phyloP scores from a whole-genome alignment of 1,284 basidiomycete genomes.

The Prillingera fragicola region DNA sequence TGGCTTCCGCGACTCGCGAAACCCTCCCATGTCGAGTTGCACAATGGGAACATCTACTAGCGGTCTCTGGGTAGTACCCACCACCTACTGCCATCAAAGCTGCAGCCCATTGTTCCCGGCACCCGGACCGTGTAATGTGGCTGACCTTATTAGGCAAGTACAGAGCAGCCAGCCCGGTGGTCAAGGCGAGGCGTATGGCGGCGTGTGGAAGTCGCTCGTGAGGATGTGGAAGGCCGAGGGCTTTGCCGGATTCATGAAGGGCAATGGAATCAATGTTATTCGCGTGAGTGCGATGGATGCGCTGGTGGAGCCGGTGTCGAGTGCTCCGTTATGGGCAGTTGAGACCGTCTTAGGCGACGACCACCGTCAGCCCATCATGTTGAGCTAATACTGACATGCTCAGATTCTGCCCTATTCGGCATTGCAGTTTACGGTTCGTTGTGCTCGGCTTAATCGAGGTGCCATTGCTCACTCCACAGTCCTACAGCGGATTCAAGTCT shows the following conservation, averaged over 20 bases:
- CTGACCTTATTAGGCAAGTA: conserved; percentile 77
- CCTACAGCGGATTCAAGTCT: conserved; percentile 78
- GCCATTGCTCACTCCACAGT: conserved; percentile 11
- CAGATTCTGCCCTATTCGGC: conserved; percentile 58
- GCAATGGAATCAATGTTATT: conserved; percentile 81
- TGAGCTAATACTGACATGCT: too few species aligned
- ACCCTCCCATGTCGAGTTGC: too few species aligned
- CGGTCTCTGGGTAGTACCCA: too few species aligned
- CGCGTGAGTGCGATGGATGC: conserved; percentile 49
- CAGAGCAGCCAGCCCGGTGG: conserved; percentile 48
- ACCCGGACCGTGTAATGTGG: too few species aligned
- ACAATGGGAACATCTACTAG: too few species aligned
- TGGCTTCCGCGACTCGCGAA: too few species aligned
- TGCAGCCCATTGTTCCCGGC: too few species aligned
- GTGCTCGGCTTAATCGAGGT: not conserved
- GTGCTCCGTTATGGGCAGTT: not conserved
- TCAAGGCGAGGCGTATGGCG: conserved; percentile 65
- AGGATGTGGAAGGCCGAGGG: conserved; percentile 93
- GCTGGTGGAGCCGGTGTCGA: not conserved
- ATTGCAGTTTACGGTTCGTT: conserved; percentile 73
- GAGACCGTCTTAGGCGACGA: not conserved
- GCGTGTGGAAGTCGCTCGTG: conserved; percentile 69
- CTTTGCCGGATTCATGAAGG: conserved; percentile 81
- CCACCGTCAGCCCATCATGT: not conserved
- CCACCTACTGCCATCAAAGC: too few species aligned